Percentiles rank a stretch among this genome's conserved stretches.
These are phyloP conservation scores for Ceratocystis smalleyi DNA, from an alignment of 2,329 filamentous ascomycete species.

Conservation along the genomic window DNA sequence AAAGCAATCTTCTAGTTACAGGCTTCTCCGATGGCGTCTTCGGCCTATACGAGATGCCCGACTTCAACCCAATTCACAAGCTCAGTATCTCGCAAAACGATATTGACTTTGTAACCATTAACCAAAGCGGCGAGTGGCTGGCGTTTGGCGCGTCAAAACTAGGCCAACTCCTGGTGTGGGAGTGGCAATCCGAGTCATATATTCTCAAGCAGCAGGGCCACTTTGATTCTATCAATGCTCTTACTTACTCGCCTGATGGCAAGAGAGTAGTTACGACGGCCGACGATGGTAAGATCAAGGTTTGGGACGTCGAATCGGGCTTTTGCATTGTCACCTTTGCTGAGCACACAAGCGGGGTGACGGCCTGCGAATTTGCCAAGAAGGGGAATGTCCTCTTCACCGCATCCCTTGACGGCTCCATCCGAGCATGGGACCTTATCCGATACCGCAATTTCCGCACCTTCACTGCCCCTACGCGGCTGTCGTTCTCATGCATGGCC, in stretches of 20 bases:
- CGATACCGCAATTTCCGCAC: constrained; percentile 94
- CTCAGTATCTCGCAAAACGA: constrained; percentile 89
- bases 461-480: constrained; percentile 79
- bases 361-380: constrained; percentile 86
- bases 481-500: constrained; percentile 86
- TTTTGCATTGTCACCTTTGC: constrained; percentile 98
- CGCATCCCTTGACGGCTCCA: constrained; percentile 80
- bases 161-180: constrained; percentile 94
- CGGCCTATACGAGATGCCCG: constrained; percentile 85
- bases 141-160: constrained; percentile 92
- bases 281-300: constrained; percentile 95
- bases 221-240: constrained; percentile 85
- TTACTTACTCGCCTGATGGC: constrained; percentile 87
- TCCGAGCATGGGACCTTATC: constrained; percentile 91
- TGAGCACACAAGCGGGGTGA: constrained; percentile 88
- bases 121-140: constrained; percentile 88
- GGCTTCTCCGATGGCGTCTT: constrained; percentile 94
- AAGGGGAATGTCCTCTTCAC: constrained; percentile 94
- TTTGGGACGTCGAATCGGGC: constrained; percentile 92
- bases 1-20: constrained; percentile 81
- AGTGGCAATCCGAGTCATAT: constrained; percentile 98
- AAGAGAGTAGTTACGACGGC: constrained; percentile 84
- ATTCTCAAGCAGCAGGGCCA: constrained; percentile 97
- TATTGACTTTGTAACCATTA: constrained; percentile 88
- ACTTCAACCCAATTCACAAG: constrained; percentile 90